Percentiles rank a stretch among this genome's conserved stretches.
These are phyloP conservation scores for Ostreobium quekettii DNA, from an alignment of 139 green algal species.

Conservation along the genomic window DNA sequence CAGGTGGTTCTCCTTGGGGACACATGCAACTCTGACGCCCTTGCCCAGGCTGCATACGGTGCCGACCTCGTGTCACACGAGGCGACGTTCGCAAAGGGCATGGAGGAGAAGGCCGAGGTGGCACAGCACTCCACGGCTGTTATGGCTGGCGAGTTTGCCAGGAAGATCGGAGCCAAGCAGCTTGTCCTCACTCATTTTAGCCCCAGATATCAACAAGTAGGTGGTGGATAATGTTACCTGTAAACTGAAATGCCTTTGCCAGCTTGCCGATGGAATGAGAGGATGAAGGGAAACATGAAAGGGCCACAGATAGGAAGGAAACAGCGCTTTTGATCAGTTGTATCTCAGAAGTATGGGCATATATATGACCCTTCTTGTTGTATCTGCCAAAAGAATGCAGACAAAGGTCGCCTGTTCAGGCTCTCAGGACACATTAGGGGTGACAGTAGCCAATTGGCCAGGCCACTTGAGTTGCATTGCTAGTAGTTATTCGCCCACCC, in stretches of 20 bases:
- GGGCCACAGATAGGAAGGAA: too few species aligned
- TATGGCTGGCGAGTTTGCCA: constrained; percentile 83
- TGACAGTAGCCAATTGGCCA: too few species aligned
- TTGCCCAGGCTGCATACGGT: constrained; percentile 46
- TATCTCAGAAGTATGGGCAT: too few species aligned
- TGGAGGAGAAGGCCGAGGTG: constrained; percentile 64
- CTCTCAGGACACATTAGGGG: too few species aligned
- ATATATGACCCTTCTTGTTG: too few species aligned
- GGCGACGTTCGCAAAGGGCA: constrained; percentile 69
- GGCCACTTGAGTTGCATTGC: too few species aligned
- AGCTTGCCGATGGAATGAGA: not conserved
- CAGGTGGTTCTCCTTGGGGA: constrained; percentile 89
- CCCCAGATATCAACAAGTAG: constrained; percentile 43
- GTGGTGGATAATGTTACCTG: not conserved
- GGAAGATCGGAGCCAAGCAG: constrained; percentile 43
- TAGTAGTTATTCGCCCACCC: too few species aligned
- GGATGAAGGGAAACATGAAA: too few species aligned
- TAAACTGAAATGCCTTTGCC: not conserved
- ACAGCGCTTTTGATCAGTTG: too few species aligned
- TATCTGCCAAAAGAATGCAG: too few species aligned
- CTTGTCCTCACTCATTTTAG: constrained; percentile 94
- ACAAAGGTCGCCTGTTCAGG: too few species aligned
- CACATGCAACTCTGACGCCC: constrained; percentile 64
- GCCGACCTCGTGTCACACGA: constrained; percentile 85
- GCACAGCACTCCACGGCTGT: constrained; percentile 80